These are phyloP conservation scores for Stentor coeruleus DNA, from an alignment of 73 alveolate genomes.

Conservation along the genomic window DNA sequence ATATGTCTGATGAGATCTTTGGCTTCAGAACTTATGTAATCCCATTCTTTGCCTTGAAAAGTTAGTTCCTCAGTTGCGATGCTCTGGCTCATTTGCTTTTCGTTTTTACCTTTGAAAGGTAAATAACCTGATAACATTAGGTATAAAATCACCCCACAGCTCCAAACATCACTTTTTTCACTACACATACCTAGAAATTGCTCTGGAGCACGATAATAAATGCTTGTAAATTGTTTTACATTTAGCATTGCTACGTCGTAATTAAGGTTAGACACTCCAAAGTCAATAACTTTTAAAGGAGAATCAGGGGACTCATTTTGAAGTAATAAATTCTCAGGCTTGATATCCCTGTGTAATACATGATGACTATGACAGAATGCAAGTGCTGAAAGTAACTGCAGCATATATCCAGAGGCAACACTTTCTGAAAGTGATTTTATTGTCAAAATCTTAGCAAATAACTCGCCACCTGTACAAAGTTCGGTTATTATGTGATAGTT, in stretches of 20 bases:
- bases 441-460: slow-evolving; percentile 43
- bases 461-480: slow-evolving; percentile 39
- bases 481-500: slow-evolving; percentile 42
- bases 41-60: slow-evolving; percentile 2
- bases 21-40: neutral
- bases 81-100: too few relatives aligned
- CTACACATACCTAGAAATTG: neutral
- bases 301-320: slow-evolving; percentile 36
- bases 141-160: slow-evolving; percentile 44
- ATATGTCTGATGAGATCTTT: neutral
- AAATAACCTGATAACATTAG: slow-evolving; percentile 45
- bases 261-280: slow-evolving; percentile 36
- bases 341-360: slow-evolving; percentile 67
- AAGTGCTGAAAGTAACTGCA: slow-evolving; percentile 47
- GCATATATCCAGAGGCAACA: slow-evolving; percentile 34
- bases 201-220: neutral
- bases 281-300: slow-evolving; percentile 54
- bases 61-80: neutral
- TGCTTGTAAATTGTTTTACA: neutral
- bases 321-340: slow-evolving; percentile 60
- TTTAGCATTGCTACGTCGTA: neutral
- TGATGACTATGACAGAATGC: slow-evolving; percentile 47
- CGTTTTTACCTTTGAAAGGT: slow-evolving; percentile 53
- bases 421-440: slow-evolving; percentile 37
- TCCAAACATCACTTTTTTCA: slow-evolving; percentile 43